A percentile compares a stretch with the other conserved stretches of the same genome.
These are phyloP conservation scores for Fusarium sp. DNA, from an alignment of 2,329 filamentous ascomycete genomes.

Conservation along the genomic window DNA sequence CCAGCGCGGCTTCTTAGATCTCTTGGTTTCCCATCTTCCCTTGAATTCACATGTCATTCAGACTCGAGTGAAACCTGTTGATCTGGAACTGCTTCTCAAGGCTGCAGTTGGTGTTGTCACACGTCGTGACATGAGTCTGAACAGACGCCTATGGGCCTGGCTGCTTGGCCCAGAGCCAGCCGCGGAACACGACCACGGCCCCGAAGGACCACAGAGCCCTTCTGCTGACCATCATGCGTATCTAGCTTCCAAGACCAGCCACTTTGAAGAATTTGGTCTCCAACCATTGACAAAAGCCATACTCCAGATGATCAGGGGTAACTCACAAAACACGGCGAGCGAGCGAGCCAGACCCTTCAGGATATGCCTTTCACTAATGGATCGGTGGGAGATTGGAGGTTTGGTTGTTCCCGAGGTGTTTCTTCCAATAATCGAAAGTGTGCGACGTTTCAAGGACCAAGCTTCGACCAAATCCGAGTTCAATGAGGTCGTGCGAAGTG, in stretches of 20 bases:
- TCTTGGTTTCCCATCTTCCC: constrained; percentile 89
- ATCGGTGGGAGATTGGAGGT: constrained; percentile 95
- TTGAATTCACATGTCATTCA: constrained; percentile 84
- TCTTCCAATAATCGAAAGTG: constrained; percentile 80
- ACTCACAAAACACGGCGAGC: constrained; percentile 46
- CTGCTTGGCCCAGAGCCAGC: constrained; percentile 79
- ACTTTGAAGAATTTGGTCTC: constrained; percentile 83
- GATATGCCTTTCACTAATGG: constrained; percentile 94
- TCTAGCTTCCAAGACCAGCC: constrained; percentile 70
- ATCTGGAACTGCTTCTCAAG: constrained; percentile 81
- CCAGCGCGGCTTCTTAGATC: constrained; percentile 90
- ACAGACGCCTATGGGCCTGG: constrained; percentile 95
- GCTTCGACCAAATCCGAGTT: constrained; percentile 74
- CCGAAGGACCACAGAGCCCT: constrained; percentile 56
- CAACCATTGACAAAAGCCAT: constrained; percentile 76
- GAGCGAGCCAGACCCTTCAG: constrained; percentile 86
- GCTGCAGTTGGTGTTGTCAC: constrained; percentile 88
- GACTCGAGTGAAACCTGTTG: constrained; percentile 71
- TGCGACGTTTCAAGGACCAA: constrained; percentile 73
- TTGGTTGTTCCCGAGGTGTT: constrained; percentile 89
- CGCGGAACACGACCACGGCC: constrained; percentile 56
- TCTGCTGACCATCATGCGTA: constrained; percentile 55
- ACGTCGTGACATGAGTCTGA: constrained; percentile 94
- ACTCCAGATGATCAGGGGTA: constrained; percentile 72
- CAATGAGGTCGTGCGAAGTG: constrained; percentile 87